Percentiles rank a stretch among this genome's conserved stretches.
Conservation (phyloP, 805 yeast genomes). For the Candida quercuum region DNA sequence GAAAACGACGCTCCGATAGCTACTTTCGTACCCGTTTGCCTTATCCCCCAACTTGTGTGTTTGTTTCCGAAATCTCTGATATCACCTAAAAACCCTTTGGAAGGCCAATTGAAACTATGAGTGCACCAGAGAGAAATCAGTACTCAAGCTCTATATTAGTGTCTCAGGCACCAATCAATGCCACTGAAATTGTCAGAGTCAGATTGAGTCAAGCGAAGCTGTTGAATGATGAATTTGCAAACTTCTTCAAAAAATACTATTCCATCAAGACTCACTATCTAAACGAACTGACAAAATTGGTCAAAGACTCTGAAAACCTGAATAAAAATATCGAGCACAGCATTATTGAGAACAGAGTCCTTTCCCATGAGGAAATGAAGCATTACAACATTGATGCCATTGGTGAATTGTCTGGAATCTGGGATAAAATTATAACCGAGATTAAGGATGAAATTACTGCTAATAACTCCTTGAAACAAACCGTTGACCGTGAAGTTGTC, state of each 20-base stretch:
- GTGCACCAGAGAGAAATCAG: conserved; percentile 24
- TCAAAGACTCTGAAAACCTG: conserved; percentile 24
- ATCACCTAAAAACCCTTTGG: no score
- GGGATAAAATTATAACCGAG: conserved; percentile 38
- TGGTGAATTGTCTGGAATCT: conserved; percentile 38
- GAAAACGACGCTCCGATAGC: no score
- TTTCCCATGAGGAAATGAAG: conserved; percentile 39
- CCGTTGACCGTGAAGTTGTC: conserved; percentile 49
- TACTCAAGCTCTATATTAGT: conserved; percentile 37
- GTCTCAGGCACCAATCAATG: conserved; percentile 48
- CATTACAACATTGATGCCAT: conserved; percentile 43
- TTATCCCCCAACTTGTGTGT: no score
- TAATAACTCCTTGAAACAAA: conserved; percentile 41
- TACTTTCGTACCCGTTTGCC: no score
- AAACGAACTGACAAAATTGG: conserved; percentile 16
- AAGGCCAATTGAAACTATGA: conserved; percentile 4
- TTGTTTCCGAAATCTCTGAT: no score
- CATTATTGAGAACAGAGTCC: conserved; percentile 33
- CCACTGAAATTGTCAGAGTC: conserved; percentile 53
- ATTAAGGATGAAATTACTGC: conserved; percentile 42
- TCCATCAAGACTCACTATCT: conserved; percentile 20
- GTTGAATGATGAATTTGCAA: conserved; percentile 56
- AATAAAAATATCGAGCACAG: conserved; percentile 27
- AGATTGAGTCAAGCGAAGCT: conserved; percentile 50
- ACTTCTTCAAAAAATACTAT: conserved; percentile 46